phyloP scores from a whole-genome alignment of 495 filamentous ascomycete species.

The Annulohypoxylon bovei region DNA sequence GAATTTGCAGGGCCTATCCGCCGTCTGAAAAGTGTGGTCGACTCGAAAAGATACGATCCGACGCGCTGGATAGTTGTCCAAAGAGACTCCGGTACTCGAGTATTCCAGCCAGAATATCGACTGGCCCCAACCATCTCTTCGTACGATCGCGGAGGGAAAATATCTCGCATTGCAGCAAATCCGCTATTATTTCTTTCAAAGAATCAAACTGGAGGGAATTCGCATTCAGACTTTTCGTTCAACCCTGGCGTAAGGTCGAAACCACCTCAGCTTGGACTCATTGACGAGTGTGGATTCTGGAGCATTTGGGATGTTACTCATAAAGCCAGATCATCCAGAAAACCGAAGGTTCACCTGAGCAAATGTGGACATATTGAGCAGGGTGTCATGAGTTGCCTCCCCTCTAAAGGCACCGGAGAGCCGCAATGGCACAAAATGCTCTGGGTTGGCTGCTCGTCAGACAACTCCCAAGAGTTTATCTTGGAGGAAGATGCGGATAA shows the following conservation, averaged over 20 bases:
- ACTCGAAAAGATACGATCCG: constrained; percentile 56
- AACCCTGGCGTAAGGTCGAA: constrained; percentile 73
- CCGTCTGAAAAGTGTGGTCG: constrained; percentile 71
- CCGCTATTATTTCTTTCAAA: constrained; percentile 65
- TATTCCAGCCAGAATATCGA: constrained; percentile 67
- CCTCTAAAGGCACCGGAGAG: constrained; percentile 17
- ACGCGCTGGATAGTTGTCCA: constrained; percentile 71
- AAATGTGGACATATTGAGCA: constrained; percentile 42
- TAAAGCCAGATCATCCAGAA: constrained; percentile 27
- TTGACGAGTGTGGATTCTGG: constrained; percentile 80
- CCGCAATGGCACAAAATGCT: constrained; percentile 42
- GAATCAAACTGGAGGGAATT: constrained; percentile 63
- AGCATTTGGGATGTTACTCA: constrained; percentile 72
- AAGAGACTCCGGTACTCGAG: constrained; percentile 61
- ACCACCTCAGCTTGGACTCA: constrained; percentile 69
- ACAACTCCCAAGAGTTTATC: constrained; percentile 26
- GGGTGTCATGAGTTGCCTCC: constrained; percentile 35
- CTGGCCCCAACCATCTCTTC: constrained; percentile 27
- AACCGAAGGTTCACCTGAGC: constrained; percentile 17
- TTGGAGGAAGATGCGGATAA: constrained; percentile 31
- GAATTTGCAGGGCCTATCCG: constrained; percentile 66
- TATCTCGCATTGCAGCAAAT: constrained; percentile 69
- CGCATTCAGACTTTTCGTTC: constrained; percentile 79
- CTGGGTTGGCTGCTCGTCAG: constrained; percentile 37
- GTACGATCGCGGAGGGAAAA: constrained; percentile 8